These are phyloP conservation scores for Alternaria viburni DNA, from an alignment of 2,329 filamentous ascomycete species.

Conservation along the genomic window DNA sequence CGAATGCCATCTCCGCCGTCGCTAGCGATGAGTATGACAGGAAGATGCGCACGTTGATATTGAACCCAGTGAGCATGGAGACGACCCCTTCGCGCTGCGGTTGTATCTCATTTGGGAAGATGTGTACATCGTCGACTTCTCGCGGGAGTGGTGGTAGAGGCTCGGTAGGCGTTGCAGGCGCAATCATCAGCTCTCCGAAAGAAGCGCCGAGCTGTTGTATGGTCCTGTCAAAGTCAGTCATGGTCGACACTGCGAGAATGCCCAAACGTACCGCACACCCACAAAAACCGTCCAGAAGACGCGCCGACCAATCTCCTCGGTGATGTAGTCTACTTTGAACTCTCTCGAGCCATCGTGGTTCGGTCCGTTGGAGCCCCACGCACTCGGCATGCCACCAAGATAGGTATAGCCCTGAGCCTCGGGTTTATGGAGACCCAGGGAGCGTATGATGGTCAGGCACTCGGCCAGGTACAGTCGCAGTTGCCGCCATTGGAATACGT, in stretches of 20 bases:
- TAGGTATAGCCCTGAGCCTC: slow-evolving; percentile 53
- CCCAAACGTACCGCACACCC: slow-evolving; percentile 64
- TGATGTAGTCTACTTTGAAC: slow-evolving; percentile 52
- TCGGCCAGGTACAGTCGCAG: slow-evolving; percentile 76
- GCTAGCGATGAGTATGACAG: slow-evolving; percentile 79
- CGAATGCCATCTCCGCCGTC: slow-evolving; percentile 82
- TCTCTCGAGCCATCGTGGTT: slow-evolving; percentile 47
- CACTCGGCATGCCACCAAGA: slow-evolving; percentile 42
- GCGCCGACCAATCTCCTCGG: slow-evolving; percentile 61
- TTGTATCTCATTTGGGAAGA: slow-evolving; percentile 73
- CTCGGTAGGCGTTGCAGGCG: slow-evolving; percentile 75
- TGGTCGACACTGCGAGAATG: neutral
- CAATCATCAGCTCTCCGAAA: slow-evolving; percentile 74
- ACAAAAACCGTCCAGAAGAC: slow-evolving; percentile 86
- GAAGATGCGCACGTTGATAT: slow-evolving; percentile 78
- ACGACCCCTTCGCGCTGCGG: slow-evolving; percentile 71
- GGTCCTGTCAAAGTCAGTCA: slow-evolving; percentile 59
- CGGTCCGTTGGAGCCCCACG: slow-evolving; percentile 45
- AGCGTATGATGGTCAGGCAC: slow-evolving; percentile 70
- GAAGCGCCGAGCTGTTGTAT: slow-evolving; percentile 78
- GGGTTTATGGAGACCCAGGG: slow-evolving; percentile 68
- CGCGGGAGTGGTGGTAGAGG: slow-evolving; percentile 80
- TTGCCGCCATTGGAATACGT: slow-evolving; percentile 71
- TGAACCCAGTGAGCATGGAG: slow-evolving; percentile 80
- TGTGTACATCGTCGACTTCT: slow-evolving; percentile 84